Conservation (phyloP, 2,329 filamentous ascomycete species). For the Alternaria ethzedia region DNA sequence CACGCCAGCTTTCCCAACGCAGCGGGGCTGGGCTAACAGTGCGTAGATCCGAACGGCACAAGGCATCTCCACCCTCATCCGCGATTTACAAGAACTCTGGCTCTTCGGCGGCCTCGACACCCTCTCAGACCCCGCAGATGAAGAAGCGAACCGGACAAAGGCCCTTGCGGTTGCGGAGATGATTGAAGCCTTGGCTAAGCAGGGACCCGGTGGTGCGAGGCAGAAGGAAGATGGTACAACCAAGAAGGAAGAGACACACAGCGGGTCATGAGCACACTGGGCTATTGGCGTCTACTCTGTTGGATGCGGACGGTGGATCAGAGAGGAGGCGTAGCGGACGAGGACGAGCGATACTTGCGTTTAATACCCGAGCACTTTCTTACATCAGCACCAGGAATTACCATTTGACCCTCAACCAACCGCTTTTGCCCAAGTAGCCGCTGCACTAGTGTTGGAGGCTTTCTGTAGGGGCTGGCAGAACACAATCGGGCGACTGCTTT, state of each 20-base stretch:
- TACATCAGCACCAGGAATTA: background rate
- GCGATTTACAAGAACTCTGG: constrained; percentile 71
- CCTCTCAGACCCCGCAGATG: constrained; percentile 46
- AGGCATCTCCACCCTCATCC: constrained; percentile 65
- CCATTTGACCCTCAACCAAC: background rate
- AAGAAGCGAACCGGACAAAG: constrained; percentile 25
- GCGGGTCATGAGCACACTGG: background rate
- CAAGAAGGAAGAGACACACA: constrained; percentile 1
- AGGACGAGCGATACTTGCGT: background rate
- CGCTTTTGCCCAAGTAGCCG: background rate
- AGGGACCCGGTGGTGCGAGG: constrained; percentile 4
- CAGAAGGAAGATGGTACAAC: background rate
- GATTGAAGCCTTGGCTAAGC: constrained; percentile 32
- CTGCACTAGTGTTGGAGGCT: background rate
- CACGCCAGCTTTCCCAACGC: background rate
- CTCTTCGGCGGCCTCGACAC: constrained; percentile 69
- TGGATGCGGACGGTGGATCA: background rate
- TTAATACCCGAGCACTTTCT: background rate
- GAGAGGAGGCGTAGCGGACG: background rate
- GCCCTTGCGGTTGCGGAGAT: constrained; percentile 27
- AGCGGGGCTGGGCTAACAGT: background rate
- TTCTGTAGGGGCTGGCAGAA: background rate
- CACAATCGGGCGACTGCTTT: background rate
- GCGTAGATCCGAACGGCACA: constrained; percentile 64
- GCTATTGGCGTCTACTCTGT: too few species aligned